Evolutionary conservation across 1,284 basidiomycete species (phyloP).

Genomic region (Apiotrichum laibachii): DNA sequence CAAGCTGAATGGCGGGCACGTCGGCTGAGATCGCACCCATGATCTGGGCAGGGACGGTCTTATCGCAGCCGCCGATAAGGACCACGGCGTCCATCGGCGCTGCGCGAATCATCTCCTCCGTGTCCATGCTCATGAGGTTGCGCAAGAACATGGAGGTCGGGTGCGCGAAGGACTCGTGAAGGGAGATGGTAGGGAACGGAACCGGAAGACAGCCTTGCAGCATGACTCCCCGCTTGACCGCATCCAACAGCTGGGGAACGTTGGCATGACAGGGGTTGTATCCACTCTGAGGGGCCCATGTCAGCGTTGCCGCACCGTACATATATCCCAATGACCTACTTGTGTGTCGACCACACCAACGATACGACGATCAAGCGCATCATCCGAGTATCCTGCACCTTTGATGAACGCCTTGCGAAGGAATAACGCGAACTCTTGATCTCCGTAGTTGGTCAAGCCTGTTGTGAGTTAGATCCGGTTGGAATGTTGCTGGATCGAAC

Average conservation of each 20-base stretch:
- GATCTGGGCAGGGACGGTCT: conserved; percentile 49
- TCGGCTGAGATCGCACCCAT: conserved; percentile 50
- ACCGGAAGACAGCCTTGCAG: conserved; percentile 44
- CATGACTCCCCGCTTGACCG: conserved; percentile 44
- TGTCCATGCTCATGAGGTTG: conserved; percentile 49
- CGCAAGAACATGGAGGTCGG: conserved; percentile 49
- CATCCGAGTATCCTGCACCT: conserved; percentile 47
- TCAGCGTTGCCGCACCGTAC: not conserved
- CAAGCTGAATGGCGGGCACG: conserved; percentile 45
- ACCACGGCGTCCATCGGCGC: conserved; percentile 49
- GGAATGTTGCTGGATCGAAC: not conserved
- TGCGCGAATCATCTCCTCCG: conserved; percentile 49
- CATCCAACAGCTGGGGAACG: conserved; percentile 39
- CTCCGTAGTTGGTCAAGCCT: conserved; percentile 42
- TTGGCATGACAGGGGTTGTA: conserved; percentile 50
- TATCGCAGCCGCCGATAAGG: conserved; percentile 49
- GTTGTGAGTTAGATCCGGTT: not conserved
- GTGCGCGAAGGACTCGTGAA: conserved; percentile 47
- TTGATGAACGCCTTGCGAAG: conserved; percentile 51
- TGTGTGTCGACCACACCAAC: conserved; percentile 46
- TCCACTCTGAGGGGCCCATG: conserved; percentile 23
- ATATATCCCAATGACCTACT: conserved; percentile 6
- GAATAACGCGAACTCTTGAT: conserved; percentile 48
- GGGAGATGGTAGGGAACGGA: conserved; percentile 45
- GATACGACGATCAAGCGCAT: conserved; percentile 46